These are phyloP conservation scores for Pinus tabuliformis DNA, from an alignment of 75 land plant species.

Conservation along the genomic window DNA sequence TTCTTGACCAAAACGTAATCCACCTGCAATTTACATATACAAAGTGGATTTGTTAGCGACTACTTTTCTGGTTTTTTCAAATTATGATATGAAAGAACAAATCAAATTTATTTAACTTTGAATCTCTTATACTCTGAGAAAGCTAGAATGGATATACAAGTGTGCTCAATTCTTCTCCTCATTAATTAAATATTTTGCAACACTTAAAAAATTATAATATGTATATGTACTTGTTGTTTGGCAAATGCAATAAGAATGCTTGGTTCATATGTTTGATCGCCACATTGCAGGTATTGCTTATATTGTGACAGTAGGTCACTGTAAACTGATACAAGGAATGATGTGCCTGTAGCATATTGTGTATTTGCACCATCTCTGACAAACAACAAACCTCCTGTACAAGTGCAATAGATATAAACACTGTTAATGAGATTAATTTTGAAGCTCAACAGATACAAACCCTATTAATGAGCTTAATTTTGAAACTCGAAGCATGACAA, in stretches of 20 bases:
- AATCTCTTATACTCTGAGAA: no score
- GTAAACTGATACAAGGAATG: conserved; percentile 51
- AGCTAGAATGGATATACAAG: no score
- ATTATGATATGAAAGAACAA: no score
- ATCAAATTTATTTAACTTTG: no score
- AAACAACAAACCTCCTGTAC: conserved; percentile 64
- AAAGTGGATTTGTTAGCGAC: no score
- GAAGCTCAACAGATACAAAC: not conserved
- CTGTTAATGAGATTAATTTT: no score
- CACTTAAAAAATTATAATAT: no score
- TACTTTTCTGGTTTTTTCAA: no score
- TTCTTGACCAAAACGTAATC: conserved; percentile 64
- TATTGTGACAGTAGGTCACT: conserved; percentile 36
- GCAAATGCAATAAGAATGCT: conserved; percentile 35
- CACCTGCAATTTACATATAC: conserved; percentile 27
- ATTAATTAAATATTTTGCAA: no score
- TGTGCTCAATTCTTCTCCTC: no score
- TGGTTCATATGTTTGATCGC: conserved; percentile 19
- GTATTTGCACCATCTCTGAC: conserved; percentile 88
- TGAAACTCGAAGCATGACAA: not conserved
- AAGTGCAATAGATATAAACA: not conserved
- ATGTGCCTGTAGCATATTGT: conserved; percentile 72
- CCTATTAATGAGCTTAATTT: no score
- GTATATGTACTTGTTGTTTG: conserved; percentile 48
- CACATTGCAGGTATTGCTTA: conserved; percentile 39